phyloP scores from a whole-genome alignment of 2,329 filamentous ascomycete genomes.

The Fusarium longipes region DNA sequence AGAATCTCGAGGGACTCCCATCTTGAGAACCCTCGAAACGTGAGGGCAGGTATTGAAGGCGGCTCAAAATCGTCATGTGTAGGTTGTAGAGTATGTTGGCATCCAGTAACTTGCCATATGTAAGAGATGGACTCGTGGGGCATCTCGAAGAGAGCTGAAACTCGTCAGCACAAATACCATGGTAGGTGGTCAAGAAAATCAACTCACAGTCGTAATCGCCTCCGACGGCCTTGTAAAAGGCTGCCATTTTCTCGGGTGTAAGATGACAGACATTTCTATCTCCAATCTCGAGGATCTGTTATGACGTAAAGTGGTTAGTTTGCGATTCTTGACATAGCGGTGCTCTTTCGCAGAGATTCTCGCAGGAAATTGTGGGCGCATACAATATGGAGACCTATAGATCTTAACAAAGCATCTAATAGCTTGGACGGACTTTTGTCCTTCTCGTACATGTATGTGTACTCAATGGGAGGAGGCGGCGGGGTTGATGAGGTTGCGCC shows the following conservation, averaged over 20 bases:
- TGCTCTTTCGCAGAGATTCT: background rate
- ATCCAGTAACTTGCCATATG: slow-evolving; percentile 92
- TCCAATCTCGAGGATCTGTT: slow-evolving; percentile 67
- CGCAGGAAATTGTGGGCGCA: slow-evolving; percentile 47
- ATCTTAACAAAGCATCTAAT: slow-evolving; percentile 74
- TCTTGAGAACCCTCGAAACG: slow-evolving; percentile 84
- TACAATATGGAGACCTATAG: slow-evolving; percentile 78
- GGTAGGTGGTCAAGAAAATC: background rate
- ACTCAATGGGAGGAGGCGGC: slow-evolving; percentile 54
- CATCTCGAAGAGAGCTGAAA: slow-evolving; percentile 77
- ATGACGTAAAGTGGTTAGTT: slow-evolving; percentile 30
- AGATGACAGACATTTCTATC: slow-evolving; percentile 65
- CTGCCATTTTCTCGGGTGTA: slow-evolving; percentile 77
- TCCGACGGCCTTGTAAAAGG: slow-evolving; percentile 80
- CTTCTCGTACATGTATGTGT: slow-evolving; percentile 75
- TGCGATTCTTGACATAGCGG: slow-evolving; percentile 2
- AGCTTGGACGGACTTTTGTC: slow-evolving; percentile 75
- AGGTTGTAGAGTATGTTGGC: slow-evolving; percentile 87
- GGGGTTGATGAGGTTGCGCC: slow-evolving; percentile 38
- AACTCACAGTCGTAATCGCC: slow-evolving; percentile 76
- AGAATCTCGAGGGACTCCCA: slow-evolving; percentile 95
- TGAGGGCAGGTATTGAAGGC: slow-evolving; percentile 85
- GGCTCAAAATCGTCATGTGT: slow-evolving; percentile 76
- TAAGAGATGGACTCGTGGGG: slow-evolving; percentile 82
- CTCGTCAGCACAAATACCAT: slow-evolving; percentile 9